Percentiles rank a stretch among this genome's conserved stretches.
These are phyloP conservation scores for Hypocrella siamensis DNA, from an alignment of 2,329 filamentous ascomycete genomes.

Conservation along the genomic window DNA sequence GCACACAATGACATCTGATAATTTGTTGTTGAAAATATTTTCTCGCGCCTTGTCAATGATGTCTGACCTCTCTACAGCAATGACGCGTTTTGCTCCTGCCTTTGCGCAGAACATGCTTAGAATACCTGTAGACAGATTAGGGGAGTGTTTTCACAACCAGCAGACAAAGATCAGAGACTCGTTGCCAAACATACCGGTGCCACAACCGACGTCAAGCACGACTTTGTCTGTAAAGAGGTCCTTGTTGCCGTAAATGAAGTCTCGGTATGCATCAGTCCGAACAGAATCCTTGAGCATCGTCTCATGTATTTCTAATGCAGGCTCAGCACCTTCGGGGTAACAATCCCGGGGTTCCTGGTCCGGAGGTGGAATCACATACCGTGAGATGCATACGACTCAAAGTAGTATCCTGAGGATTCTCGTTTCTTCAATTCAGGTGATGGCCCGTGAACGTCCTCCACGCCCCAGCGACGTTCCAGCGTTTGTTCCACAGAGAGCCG, in stretches of 20 bases:
- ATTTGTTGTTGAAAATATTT: conserved; percentile 68
- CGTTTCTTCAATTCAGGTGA: conserved; percentile 6
- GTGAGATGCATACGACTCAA: conserved; percentile 45
- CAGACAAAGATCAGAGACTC: conserved; percentile 6
- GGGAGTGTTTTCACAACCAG: neutral
- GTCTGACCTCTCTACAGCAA: conserved; percentile 82
- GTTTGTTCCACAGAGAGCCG: conserved; percentile 49
- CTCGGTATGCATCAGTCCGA: conserved; percentile 80
- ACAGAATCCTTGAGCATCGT: conserved; percentile 87
- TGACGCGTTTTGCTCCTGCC: conserved; percentile 72
- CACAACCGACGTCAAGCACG: conserved; percentile 83
- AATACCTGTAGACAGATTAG: conserved; percentile 39
- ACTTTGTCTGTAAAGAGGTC: conserved; percentile 72
- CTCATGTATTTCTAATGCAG: conserved; percentile 62
- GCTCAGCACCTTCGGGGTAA: conserved; percentile 1
- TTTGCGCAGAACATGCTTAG: conserved; percentile 89
- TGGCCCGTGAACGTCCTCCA: conserved; percentile 20
- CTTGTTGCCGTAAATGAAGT: conserved; percentile 91
- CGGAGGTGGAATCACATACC: conserved; percentile 26
- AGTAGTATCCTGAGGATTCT: conserved; percentile 28
- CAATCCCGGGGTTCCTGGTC: neutral
- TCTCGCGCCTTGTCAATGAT: conserved; percentile 79
- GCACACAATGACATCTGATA: conserved; percentile 60
- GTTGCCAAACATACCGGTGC: conserved; percentile 32
- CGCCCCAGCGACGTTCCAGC: conserved; percentile 48